A percentile compares a stretch with the other conserved stretches of the same genome.
phyloP scores from a whole-genome alignment of 805 yeast species.

The Pichia insulana region DNA sequence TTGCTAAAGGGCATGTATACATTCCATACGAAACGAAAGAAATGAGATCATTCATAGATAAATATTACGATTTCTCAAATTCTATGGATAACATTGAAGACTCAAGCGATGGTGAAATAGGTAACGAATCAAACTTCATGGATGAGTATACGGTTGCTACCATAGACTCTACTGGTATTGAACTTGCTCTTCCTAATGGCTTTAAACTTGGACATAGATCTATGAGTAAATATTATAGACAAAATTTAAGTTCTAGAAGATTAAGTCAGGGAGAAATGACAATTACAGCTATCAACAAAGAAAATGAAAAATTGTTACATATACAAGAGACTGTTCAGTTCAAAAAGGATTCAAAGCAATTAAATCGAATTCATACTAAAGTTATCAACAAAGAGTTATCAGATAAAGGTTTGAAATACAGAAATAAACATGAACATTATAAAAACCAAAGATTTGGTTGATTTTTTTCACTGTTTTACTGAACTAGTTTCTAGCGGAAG shows the following conservation, averaged over 20 bases:
- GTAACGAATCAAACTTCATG: constrained; percentile 8
- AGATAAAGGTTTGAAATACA: constrained; percentile 45
- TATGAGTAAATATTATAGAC: constrained; percentile 58
- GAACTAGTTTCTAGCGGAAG: constrained; percentile 15
- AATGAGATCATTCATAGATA: constrained; percentile 60
- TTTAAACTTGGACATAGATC: constrained; percentile 71
- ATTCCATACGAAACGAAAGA: constrained; percentile 78
- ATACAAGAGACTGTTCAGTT: constrained; percentile 10
- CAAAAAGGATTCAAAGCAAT: constrained; percentile 38
- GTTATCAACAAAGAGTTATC: constrained; percentile 27
- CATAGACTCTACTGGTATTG: constrained; percentile 39
- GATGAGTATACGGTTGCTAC: constrained; percentile 25
- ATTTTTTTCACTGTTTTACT: neutral
- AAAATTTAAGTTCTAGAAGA: constrained; percentile 37
- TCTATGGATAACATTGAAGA: constrained; percentile 2
- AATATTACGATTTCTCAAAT: constrained; percentile 65
- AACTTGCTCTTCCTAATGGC: constrained; percentile 69
- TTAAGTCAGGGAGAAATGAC: constrained; percentile 59
- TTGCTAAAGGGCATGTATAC: constrained; percentile 75
- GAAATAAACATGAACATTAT: constrained; percentile 71
- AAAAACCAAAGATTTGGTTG: constrained; percentile 29
- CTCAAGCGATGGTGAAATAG: neutral
- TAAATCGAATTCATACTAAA: constrained; percentile 19
- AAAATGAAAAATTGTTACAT: constrained; percentile 13
- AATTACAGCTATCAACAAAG: constrained; percentile 14